A percentile compares a stretch with the other conserved stretches of the same genome.
These are phyloP conservation scores for Neurospora sp. DNA, from an alignment of 495 filamentous ascomycete species.

Conservation along the genomic window DNA sequence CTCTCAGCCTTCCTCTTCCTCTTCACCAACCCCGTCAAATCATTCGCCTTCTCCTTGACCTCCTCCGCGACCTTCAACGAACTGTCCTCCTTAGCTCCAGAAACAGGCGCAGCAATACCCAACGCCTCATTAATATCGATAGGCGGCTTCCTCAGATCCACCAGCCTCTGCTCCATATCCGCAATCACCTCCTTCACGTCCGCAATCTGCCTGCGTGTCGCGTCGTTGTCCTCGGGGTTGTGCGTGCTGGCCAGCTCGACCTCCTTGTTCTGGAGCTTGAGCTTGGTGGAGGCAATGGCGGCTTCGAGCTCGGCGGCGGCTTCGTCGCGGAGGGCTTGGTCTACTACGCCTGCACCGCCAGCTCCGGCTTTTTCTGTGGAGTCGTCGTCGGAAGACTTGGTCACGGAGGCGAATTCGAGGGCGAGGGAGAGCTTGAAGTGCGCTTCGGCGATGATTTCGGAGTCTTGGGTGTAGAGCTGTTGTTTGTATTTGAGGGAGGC, in stretches of 20 bases:
- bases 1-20: constrained; percentile 52
- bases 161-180: constrained; percentile 67
- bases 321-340: constrained; percentile 62
- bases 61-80: constrained; percentile 56
- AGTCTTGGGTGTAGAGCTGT: constrained; percentile 65
- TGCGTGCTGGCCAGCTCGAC: constrained; percentile 44
- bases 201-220: constrained; percentile 54
- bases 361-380: constrained; percentile 26
- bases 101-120: constrained; percentile 29
- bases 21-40: constrained; percentile 76
- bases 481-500: constrained; percentile 66
- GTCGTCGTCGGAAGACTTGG: constrained; percentile 44
- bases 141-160: constrained; percentile 64
- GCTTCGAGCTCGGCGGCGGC: constrained; percentile 69
- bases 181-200: constrained; percentile 80
- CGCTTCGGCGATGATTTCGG: constrained; percentile 78
- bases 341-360: constrained; percentile 33
- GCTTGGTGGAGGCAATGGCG: constrained; percentile 68
- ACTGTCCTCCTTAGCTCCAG: constrained; percentile 31
- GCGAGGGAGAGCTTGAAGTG: constrained; percentile 94
- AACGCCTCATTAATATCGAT: constrained; percentile 50
- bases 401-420: constrained; percentile 84
- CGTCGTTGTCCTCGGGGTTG: constrained; percentile 45
- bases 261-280: constrained; percentile 67
- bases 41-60: constrained; percentile 69